phyloP scores from a whole-genome alignment of 2,329 filamentous ascomycete species.

The Ophiosphaerella narmari region DNA sequence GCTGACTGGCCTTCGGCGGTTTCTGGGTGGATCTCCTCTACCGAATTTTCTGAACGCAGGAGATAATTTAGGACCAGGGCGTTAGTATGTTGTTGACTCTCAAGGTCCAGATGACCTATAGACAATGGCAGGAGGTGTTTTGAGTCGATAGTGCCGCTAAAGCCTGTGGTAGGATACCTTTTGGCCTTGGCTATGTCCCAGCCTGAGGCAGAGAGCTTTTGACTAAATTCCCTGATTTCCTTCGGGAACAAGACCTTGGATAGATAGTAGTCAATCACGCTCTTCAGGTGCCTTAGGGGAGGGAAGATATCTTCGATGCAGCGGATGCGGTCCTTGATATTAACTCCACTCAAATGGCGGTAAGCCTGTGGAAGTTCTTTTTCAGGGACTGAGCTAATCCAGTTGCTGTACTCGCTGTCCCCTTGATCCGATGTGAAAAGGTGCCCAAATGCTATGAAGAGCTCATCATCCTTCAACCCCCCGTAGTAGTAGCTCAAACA shows the following conservation, averaged over 20 bases:
- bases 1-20: conserved; percentile 14
- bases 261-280: conserved; percentile 67
- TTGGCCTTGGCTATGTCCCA: conserved; percentile 66
- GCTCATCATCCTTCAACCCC: conserved; percentile 58
- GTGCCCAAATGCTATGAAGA: conserved; percentile 54
- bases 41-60: conserved; percentile 50
- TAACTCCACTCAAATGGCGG: conserved; percentile 27
- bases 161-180: conserved; percentile 62
- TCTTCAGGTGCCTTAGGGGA: conserved; percentile 57
- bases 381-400: conserved; percentile 46
- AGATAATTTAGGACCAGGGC: conserved; percentile 66
- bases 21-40: conserved; percentile 32
- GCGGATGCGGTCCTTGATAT: conserved; percentile 54
- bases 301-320: conserved; percentile 59
- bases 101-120: conserved; percentile 61
- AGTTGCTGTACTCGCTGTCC: conserved; percentile 56
- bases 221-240: conserved; percentile 65
- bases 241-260: conserved; percentile 62
- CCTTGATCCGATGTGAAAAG: conserved; percentile 60
- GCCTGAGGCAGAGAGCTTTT: conserved; percentile 67
- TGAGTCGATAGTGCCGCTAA: conserved; percentile 72
- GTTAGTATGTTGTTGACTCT: conserved; percentile 66
- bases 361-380: conserved; percentile 45
- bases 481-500: conserved; percentile 70
- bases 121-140: conserved; percentile 60